Conservation (phyloP, 257 asterid species). For the Leonotis leonurus region DNA sequence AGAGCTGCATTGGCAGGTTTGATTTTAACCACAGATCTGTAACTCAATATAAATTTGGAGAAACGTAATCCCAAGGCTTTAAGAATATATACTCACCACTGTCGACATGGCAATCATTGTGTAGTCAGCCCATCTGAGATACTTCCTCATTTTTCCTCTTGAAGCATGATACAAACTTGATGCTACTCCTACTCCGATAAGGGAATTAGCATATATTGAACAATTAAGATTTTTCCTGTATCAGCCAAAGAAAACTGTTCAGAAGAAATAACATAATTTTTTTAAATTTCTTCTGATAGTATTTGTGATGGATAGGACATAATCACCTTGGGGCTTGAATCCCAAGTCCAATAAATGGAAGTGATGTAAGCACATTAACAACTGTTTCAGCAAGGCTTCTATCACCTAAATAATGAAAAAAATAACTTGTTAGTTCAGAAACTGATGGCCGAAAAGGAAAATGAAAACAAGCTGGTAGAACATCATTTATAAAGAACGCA, state of each 20-base stretch:
- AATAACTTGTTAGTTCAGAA: not conserved
- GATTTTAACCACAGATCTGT: not conserved
- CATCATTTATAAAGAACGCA: not conserved
- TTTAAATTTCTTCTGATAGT: not conserved
- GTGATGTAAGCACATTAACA: conserved; percentile 78
- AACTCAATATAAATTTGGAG: not conserved
- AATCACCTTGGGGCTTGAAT: conserved; percentile 70
- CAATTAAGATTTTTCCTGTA: conserved; percentile 76
- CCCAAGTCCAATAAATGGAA: conserved; percentile 87
- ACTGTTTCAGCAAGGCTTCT: conserved; percentile 52
- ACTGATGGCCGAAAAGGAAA: not conserved
- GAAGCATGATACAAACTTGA: conserved; percentile 81
- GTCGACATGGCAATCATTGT: conserved; percentile 95
- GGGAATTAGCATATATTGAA: conserved; percentile 76
- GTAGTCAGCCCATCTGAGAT: conserved; percentile 97
- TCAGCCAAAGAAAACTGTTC: conserved; percentile 6
- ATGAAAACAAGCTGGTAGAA: not conserved
- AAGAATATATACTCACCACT: conserved; percentile 48
- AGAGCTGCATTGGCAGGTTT: not conserved
- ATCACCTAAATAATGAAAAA: conserved; percentile 50
- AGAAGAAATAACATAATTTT: not conserved
- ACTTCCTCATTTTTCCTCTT: conserved; percentile 67
- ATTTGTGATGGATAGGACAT: conserved; percentile 7
- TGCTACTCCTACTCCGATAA: conserved; percentile 90
- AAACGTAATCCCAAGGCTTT: too few relatives aligned